Base-by-base conservation (phyloP, 768 basidiomycete genomes). In the Trametopsis cervina region DNA sequence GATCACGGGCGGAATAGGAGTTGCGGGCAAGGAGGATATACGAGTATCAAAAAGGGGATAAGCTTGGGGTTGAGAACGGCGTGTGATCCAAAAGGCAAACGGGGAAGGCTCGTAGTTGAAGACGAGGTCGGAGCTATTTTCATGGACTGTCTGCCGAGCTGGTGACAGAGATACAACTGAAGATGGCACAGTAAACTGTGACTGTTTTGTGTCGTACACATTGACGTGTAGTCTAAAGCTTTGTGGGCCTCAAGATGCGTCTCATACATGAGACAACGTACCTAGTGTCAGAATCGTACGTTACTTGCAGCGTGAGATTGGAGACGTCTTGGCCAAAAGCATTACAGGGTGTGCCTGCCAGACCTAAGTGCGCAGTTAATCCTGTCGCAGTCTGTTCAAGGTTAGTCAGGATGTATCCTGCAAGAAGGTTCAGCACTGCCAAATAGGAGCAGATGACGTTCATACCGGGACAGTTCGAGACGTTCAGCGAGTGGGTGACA, bases 11-110 rank as follows among this genome's bases (percentile, higher is more conserved):
- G 75, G 65, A 26, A 78, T 77, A 1, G 81, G 78, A 2, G 83
- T 74, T 2, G 67, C 50, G 1, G 85, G 84, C 7, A 89, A 69
- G 0, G 83, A 85, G 0, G 71, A 54, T 7, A 73, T 60, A 36
- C 86, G 75, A 1, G 86, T 89, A 57, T 89, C 85, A 56, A 89
- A 89, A 20, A 89, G 62, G 44, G 79, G 83, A 39, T 59, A 56
- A 4, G 67, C 71, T 25, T 72, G 61, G 3, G 80, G 80, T 7
- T 76, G 69, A 3, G 78, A 76, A 20, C 79, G 76, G 38, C 85
- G 77, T 1, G 83, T 85, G 53, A 89, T 79, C 85, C 85, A 89
- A 60, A 89, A 89, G 2, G 81, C 78, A 59, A 89, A 89, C 0
- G 88, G 86, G 0, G 69, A 67, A 1, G 71, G 5, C 1, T 81